A percentile compares a stretch with the other conserved stretches of the same genome.
phyloP scores from a whole-genome alignment of 441 rosid species.

The Jatropha multifida region DNA sequence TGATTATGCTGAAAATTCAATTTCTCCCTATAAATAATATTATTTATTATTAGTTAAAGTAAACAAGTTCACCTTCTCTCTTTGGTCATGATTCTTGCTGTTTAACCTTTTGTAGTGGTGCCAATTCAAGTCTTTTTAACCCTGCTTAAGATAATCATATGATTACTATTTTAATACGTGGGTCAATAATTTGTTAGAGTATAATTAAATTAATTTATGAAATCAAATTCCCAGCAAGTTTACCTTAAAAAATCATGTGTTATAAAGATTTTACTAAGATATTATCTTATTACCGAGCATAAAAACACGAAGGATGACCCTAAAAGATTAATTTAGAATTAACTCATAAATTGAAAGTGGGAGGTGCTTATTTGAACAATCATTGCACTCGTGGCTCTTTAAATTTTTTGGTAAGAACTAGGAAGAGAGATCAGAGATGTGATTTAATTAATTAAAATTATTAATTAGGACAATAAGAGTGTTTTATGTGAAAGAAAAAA shows the following conservation, averaged over 20 bases:
- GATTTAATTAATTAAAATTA: conserved; percentile 8
- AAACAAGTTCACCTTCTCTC: conserved; percentile 10
- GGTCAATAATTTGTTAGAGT: no score
- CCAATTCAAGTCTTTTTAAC: neutral
- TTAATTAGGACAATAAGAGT: neutral
- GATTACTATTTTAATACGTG: conserved; percentile 11
- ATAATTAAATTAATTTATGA: no score
- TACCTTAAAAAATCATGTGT: no score
- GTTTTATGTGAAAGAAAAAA: neutral
- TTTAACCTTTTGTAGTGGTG: conserved; percentile 13
- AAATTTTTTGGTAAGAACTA: conserved; percentile 26
- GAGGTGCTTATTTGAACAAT: conserved; percentile 49
- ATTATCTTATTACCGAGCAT: no score
- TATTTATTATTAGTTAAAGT: neutral
- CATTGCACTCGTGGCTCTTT: conserved; percentile 56
- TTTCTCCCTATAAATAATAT: neutral
- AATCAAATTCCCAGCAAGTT: no score
- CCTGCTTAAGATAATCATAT: conserved; percentile 14
- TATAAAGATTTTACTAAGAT: no score
- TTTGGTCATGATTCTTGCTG: conserved; percentile 4
- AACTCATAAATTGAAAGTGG: conserved; percentile 22
- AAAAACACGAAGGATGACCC: no score
- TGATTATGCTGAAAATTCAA: neutral
- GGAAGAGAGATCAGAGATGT: conserved; percentile 11
- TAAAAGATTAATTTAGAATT: neutral